Evolutionary conservation across 2,329 filamentous ascomycete species (phyloP).

Genomic region (Pseudocercospora pini-densiflorae): DNA sequence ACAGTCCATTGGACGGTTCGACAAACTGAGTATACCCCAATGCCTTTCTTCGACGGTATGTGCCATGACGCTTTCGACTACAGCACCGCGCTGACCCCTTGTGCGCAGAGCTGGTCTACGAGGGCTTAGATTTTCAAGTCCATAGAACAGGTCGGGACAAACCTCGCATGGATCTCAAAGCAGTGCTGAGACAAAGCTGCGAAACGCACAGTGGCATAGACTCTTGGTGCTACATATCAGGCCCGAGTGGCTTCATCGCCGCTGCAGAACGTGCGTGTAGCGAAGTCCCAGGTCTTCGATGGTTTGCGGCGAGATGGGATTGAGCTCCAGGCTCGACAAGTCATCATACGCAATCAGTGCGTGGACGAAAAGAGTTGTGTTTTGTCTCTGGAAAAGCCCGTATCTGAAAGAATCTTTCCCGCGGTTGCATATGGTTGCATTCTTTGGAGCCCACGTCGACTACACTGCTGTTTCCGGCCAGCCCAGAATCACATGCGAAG

Average conservation of each 20-base stretch:
- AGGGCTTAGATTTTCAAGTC: slow-evolving; percentile 19
- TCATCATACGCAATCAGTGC: no score
- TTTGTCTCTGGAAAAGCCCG: no score
- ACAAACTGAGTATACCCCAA: slow-evolving; percentile 15
- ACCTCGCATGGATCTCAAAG: slow-evolving; percentile 13
- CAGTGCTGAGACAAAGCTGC: slow-evolving; percentile 11
- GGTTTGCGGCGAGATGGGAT: slow-evolving; percentile 20
- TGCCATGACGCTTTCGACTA: background rate
- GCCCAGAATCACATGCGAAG: no score
- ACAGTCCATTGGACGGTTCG: slow-evolving; percentile 24
- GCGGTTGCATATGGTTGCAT: no score
- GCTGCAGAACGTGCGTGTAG: slow-evolving; percentile 17
- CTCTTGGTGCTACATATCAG: slow-evolving; percentile 23
- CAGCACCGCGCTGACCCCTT: background rate
- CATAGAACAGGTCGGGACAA: slow-evolving; percentile 15
- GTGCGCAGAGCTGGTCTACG: slow-evolving; percentile 10
- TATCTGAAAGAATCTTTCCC: no score
- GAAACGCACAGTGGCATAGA: background rate
- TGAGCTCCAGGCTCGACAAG: background rate
- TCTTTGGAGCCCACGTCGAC: no score
- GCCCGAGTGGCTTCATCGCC: slow-evolving; percentile 18
- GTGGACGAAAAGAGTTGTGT: no score
- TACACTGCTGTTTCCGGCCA: no score
- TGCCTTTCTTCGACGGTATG: slow-evolving; percentile 16
- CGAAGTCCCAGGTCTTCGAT: slow-evolving; percentile 13